These are phyloP conservation scores for Fimicolochytrium jonesii DNA, from an alignment of 192 early-diverging fungal species.

Conservation along the genomic window DNA sequence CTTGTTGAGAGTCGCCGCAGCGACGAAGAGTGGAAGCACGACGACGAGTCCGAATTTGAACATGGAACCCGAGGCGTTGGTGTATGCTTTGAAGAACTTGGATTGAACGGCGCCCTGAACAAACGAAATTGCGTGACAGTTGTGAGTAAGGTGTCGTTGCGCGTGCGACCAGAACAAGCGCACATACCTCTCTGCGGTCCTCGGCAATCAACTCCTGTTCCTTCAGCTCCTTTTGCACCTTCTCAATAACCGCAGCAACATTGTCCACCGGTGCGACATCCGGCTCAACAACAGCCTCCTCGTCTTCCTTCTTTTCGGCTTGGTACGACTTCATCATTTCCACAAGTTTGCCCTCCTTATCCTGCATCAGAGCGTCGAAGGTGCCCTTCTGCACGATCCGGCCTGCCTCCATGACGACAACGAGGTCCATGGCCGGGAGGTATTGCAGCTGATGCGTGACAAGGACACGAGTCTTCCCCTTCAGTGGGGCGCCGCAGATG, in stretches of 20 bases:
- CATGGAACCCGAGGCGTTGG: too few species aligned
- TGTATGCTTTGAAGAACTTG: too few species aligned
- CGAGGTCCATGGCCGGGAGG: slow-evolving; percentile 15
- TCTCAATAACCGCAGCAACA: too few species aligned
- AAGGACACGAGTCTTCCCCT: slow-evolving; percentile 24
- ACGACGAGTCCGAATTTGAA: not conserved
- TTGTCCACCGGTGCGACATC: slow-evolving; percentile 1
- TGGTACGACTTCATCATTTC: slow-evolving; percentile 44
- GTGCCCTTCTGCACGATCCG: slow-evolving; percentile 23
- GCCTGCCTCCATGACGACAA: slow-evolving; percentile 33
- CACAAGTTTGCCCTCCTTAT: slow-evolving; percentile 53
- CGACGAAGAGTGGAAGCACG: not conserved
- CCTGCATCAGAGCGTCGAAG: slow-evolving; percentile 29
- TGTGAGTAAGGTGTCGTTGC: too few species aligned
- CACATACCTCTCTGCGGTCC: too few species aligned
- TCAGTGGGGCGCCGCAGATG: slow-evolving; percentile 8
- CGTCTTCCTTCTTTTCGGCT: slow-evolving; percentile 1
- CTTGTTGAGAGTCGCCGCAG: not conserved
- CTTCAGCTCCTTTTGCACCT: too few species aligned
- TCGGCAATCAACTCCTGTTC: too few species aligned
- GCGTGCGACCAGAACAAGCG: too few species aligned
- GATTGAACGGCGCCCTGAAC: too few species aligned
- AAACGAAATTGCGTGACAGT: too few species aligned
- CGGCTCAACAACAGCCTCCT: slow-evolving; percentile 21
- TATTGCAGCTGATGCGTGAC: slow-evolving; percentile 32